phyloP scores from a whole-genome alignment of 2,329 filamentous ascomycete species.

The Sordariomycetes sp. region DNA sequence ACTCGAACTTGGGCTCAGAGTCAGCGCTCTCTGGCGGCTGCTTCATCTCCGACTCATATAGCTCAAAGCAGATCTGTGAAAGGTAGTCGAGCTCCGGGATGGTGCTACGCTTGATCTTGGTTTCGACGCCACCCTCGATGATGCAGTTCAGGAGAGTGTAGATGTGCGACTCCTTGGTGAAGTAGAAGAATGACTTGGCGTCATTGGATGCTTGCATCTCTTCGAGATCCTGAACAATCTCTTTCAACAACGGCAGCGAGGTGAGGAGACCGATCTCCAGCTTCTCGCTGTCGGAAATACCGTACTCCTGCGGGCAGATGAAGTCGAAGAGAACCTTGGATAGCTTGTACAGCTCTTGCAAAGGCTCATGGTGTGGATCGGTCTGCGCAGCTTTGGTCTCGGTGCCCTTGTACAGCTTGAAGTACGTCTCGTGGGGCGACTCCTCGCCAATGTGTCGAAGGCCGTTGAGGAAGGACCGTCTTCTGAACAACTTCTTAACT shows the following conservation, averaged over 20 bases:
- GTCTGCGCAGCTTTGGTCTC: slow-evolving; percentile 61
- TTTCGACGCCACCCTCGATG: slow-evolving; percentile 90
- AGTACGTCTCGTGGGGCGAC: slow-evolving; percentile 64
- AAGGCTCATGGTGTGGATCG: slow-evolving; percentile 75
- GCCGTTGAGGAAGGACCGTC: slow-evolving; percentile 50
- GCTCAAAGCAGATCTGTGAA: slow-evolving; percentile 93
- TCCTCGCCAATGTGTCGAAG: slow-evolving; percentile 41
- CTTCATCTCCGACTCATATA: slow-evolving; percentile 88
- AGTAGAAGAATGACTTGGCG: slow-evolving; percentile 96
- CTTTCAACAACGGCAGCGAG: slow-evolving; percentile 84
- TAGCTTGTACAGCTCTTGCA: slow-evolving; percentile 86
- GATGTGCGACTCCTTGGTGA: slow-evolving; percentile 98
- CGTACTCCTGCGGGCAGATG: slow-evolving; percentile 96
- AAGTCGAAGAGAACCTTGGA: slow-evolving; percentile 97
- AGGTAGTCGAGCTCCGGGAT: slow-evolving; percentile 97
- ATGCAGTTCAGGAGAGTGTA: slow-evolving; percentile 98
- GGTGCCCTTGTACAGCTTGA: slow-evolving; percentile 78
- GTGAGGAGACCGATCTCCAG: slow-evolving; percentile 96
- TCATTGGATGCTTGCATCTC: slow-evolving; percentile 93
- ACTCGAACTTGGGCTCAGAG: slow-evolving; percentile 71
- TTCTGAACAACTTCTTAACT: slow-evolving; percentile 43
- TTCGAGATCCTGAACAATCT: slow-evolving; percentile 94
- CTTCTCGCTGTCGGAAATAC: slow-evolving; percentile 91
- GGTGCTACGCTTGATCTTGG: slow-evolving; percentile 89
- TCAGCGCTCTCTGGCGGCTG: slow-evolving; percentile 18